Percentiles rank a stretch among this genome's conserved stretches.
These are phyloP conservation scores for Haplographium delicatum DNA, from an alignment of 495 filamentous ascomycete genomes.

Conservation along the genomic window DNA sequence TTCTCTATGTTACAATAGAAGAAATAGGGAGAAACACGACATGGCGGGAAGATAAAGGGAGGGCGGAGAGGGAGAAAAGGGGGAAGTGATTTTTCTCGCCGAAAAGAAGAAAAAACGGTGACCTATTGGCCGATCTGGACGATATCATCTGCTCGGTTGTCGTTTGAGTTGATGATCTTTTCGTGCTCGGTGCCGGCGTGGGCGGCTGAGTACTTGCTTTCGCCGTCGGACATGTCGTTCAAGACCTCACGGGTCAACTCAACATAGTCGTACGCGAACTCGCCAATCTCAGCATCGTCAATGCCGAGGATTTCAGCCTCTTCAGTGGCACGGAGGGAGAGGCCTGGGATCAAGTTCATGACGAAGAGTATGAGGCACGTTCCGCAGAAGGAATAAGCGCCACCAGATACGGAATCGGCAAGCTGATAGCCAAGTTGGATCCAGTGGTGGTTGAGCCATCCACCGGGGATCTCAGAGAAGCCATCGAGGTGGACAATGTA, in stretches of 20 bases:
- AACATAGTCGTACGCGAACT: constrained; percentile 98
- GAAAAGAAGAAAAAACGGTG: too few relatives aligned
- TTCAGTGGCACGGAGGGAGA: constrained; percentile 73
- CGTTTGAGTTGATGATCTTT: not conserved
- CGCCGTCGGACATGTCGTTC: constrained; percentile 47
- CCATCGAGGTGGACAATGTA: constrained; percentile 61
- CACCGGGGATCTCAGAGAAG: constrained; percentile 62
- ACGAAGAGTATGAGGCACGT: constrained; percentile 83
- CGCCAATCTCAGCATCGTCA: constrained; percentile 93
- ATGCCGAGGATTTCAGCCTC: constrained; percentile 89
- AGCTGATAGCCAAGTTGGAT: constrained; percentile 85
- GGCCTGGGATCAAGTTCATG: constrained; percentile 80
- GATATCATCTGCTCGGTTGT: too few relatives aligned
- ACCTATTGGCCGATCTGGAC: too few relatives aligned
- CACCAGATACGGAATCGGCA: constrained; percentile 78
- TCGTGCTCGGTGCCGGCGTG: not conserved
- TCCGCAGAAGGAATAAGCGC: constrained; percentile 79
- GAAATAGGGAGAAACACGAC: too few relatives aligned
- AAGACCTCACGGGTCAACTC: constrained; percentile 84
- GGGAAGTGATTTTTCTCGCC: too few relatives aligned
- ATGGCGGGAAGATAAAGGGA: too few relatives aligned
- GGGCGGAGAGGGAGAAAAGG: too few relatives aligned
- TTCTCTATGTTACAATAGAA: too few relatives aligned
- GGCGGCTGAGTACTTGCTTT: constrained; percentile 8
- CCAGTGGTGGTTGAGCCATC: constrained; percentile 90